These are phyloP conservation scores for Ulota crispa DNA, from an alignment of 225 moss, liverwort and hornwort species.

Conservation along the genomic window DNA sequence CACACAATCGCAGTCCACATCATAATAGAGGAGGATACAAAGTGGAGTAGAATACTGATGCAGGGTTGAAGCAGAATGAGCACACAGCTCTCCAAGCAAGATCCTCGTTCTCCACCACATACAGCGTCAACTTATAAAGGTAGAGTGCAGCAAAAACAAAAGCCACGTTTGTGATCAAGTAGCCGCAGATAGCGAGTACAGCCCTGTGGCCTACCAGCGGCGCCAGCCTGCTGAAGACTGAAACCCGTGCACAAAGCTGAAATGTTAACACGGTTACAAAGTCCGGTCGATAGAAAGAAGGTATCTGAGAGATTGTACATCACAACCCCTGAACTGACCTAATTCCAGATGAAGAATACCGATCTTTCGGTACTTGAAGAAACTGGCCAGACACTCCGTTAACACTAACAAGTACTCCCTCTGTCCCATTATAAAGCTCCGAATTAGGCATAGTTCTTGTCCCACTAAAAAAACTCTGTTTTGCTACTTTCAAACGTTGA, in stretches of 20 bases:
- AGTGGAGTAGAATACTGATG: slow-evolving; percentile 87
- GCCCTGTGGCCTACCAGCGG: slow-evolving; percentile 73
- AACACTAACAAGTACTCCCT: not conserved
- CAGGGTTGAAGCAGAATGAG: slow-evolving; percentile 91
- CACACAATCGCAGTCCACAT: slow-evolving; percentile 4
- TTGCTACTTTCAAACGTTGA: too few relatives aligned
- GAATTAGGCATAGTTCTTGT: too few relatives aligned
- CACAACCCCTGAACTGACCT: not conserved
- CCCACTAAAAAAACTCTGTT: too few relatives aligned
- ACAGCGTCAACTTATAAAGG: slow-evolving; percentile 58
- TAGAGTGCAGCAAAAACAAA: slow-evolving; percentile 74
- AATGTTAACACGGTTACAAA: not conserved
- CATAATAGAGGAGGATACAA: slow-evolving; percentile 53
- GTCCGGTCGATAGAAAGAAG: not conserved
- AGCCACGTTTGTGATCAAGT: slow-evolving; percentile 69
- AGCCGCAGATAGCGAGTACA: slow-evolving; percentile 71
- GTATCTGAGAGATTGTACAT: not conserved
- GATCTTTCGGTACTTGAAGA: not conserved
- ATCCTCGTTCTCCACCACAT: slow-evolving; percentile 65
- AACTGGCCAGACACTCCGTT: not conserved
- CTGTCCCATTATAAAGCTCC: too few relatives aligned
- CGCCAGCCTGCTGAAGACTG: slow-evolving; percentile 58
- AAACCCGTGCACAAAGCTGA: slow-evolving; percentile 26
- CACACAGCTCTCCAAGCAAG: slow-evolving; percentile 61
- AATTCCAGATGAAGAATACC: not conserved